Evolutionary conservation across 2,329 filamentous ascomycete genomes (phyloP).

Genomic region (Graphiopsis chlorocephala): DNA sequence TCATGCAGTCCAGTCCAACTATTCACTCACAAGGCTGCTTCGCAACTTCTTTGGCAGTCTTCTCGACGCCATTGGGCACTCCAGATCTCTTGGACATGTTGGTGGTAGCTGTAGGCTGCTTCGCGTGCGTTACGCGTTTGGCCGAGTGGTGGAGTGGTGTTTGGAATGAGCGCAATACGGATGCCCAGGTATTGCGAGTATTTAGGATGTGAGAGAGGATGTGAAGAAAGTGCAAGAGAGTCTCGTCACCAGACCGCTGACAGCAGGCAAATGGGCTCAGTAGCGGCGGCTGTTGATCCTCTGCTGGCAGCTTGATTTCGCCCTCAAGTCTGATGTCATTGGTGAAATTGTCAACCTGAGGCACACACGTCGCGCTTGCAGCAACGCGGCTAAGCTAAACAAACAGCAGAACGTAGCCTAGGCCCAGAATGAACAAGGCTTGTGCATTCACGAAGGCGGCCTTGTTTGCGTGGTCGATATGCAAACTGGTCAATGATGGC

Average conservation of each 20-base stretch:
- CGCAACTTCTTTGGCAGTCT: conserved; percentile 38
- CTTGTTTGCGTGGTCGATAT: not conserved
- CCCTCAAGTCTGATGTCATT: not conserved
- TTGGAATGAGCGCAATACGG: not conserved
- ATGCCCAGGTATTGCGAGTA: not conserved
- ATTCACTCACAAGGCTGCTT: conserved; percentile 44
- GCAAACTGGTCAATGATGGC: not conserved
- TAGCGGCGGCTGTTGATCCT: conserved; percentile 6
- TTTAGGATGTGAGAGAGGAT: not conserved
- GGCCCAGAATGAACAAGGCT: not conserved
- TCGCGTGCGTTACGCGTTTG: not conserved
- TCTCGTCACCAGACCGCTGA: conserved; percentile 6
- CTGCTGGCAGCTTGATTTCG: conserved; percentile 9
- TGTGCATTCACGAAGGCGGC: not conserved
- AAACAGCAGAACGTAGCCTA: not conserved
- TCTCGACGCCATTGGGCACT: conserved; percentile 50
- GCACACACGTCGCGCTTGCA: not conserved
- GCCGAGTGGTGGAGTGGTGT: not conserved
- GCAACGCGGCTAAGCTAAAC: not conserved
- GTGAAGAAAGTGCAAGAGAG: not conserved
- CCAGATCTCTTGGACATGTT: conserved; percentile 64
- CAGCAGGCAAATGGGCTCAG: not conserved
- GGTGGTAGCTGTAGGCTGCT: conserved; percentile 6
- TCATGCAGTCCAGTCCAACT: not conserved
- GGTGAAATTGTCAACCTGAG: not conserved